Conservation (phyloP, 1,284 basidiomycete species). For the Mycena citricolor region DNA sequence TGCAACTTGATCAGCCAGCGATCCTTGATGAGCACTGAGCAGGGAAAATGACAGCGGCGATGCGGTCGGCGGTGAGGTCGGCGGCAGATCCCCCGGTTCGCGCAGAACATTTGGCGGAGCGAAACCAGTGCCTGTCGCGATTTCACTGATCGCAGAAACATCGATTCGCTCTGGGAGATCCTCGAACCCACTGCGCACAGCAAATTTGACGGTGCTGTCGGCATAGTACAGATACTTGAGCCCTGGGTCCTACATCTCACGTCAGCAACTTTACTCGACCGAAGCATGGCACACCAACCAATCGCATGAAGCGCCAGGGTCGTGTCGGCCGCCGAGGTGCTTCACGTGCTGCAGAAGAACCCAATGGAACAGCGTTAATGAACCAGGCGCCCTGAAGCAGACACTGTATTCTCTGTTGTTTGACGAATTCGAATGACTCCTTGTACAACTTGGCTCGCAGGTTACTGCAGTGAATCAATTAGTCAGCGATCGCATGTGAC, state of each 20-base stretch:
- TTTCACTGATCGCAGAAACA: slow-evolving; percentile 73
- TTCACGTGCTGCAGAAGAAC: slow-evolving; percentile 48
- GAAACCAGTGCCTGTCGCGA: slow-evolving; percentile 77
- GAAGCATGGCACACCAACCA: slow-evolving; percentile 44
- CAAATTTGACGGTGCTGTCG: slow-evolving; percentile 75
- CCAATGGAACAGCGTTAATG: slow-evolving; percentile 64
- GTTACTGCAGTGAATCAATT: slow-evolving; percentile 54
- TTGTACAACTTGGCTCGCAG: slow-evolving; percentile 85
- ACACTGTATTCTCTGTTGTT: slow-evolving; percentile 88
- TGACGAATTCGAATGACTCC: slow-evolving; percentile 91
- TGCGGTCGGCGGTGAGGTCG: slow-evolving; percentile 49
- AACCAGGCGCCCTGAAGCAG: slow-evolving; percentile 92
- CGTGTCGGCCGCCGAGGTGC: slow-evolving; percentile 53
- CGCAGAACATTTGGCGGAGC: slow-evolving; percentile 62
- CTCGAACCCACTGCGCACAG: slow-evolving; percentile 78
- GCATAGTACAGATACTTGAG: slow-evolving; percentile 81
- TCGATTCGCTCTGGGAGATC: slow-evolving; percentile 87
- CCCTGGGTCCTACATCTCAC: slow-evolving; percentile 61
- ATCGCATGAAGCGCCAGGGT: slow-evolving; percentile 78
- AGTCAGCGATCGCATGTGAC: slow-evolving; percentile 8
- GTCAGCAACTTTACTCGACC: slow-evolving; percentile 4
- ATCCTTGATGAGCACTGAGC: slow-evolving; percentile 69
- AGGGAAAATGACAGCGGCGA: slow-evolving; percentile 83
- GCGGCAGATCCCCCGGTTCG: slow-evolving; percentile 58
- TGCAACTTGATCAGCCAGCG: slow-evolving; percentile 85